Percentiles rank a stretch among this genome's conserved stretches.
Conservation (phyloP, 306 rosid species). For the Prunus padus region DNA sequence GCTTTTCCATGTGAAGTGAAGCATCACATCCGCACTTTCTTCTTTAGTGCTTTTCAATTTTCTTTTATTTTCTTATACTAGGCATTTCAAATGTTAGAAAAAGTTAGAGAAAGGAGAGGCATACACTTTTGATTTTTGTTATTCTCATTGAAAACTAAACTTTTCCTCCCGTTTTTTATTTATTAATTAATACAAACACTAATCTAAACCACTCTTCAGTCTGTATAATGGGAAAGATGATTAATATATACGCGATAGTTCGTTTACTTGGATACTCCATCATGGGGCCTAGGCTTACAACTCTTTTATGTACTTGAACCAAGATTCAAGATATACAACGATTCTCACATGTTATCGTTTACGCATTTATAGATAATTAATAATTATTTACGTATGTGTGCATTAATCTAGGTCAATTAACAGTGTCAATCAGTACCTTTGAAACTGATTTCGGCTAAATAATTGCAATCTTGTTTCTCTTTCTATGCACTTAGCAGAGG, state of each 20-base stretch:
- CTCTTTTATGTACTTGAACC: too few relatives aligned
- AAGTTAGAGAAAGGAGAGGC: neutral
- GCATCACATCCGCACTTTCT: conserved; percentile 28
- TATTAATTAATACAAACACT: too few relatives aligned
- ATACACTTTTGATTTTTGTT: neutral
- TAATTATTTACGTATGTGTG: too few relatives aligned
- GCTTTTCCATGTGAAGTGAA: conserved; percentile 19
- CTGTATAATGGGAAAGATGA: too few relatives aligned
- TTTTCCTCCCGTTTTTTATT: neutral
- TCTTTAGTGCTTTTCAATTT: conserved; percentile 15
- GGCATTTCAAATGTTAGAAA: conserved; percentile 12
- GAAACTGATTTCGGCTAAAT: neutral
- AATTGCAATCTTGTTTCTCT: neutral
- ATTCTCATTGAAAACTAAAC: neutral
- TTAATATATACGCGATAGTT: too few relatives aligned
- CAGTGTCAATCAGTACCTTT: neutral
- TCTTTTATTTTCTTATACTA: neutral
- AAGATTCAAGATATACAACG: too few relatives aligned
- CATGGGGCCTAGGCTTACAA: too few relatives aligned
- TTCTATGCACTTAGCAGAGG: neutral
- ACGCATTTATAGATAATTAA: too few relatives aligned
- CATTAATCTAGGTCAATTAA: neutral
- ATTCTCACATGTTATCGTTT: too few relatives aligned
- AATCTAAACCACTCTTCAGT: too few relatives aligned
- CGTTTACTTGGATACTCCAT: too few relatives aligned